Percentiles rank a stretch among this genome's conserved stretches.
Evolutionary conservation across 2,329 filamentous ascomycete species (phyloP).

Genomic region (Diplodia mutila): DNA sequence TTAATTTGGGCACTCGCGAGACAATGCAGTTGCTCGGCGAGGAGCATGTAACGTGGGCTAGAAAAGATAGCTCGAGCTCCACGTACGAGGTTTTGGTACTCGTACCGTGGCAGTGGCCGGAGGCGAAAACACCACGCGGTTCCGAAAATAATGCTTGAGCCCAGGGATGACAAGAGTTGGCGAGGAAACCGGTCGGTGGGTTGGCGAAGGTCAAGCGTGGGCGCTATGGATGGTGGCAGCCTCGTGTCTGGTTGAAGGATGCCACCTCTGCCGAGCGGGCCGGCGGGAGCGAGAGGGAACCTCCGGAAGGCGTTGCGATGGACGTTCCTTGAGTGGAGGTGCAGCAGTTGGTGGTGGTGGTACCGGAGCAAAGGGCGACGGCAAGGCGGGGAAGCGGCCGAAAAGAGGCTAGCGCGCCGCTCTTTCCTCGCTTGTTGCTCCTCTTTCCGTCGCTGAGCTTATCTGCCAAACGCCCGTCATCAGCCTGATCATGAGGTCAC

Average conservation of each 20-base stretch:
- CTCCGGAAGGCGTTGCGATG: not conserved
- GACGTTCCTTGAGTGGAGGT: not conserved
- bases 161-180: conserved; percentile 1
- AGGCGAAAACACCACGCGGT: not conserved
- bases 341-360: not conserved
- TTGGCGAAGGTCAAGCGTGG: not conserved
- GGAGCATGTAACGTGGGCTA: conserved; percentile 5
- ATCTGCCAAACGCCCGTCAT: conserved; percentile 19
- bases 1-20: not conserved
- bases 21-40: not conserved
- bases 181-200: not conserved
- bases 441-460: conserved; percentile 10
- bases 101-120: not conserved
- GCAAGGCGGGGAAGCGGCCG: not conserved
- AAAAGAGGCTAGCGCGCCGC: not conserved
- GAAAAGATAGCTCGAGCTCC: not conserved
- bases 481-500: conserved; percentile 6
- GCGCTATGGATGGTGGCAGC: not conserved
- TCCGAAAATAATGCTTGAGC: not conserved
- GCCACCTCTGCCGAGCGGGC: not conserved
- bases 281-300: not conserved
- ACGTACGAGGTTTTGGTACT: not conserved
- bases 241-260: not conserved
- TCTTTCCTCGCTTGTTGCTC: not conserved
- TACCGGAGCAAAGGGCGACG: not conserved